Evolutionary conservation across 768 basidiomycete species (phyloP), one percentile per base, ranked within the genome.

Genomic region (Pisolithus orientalis): DNA sequence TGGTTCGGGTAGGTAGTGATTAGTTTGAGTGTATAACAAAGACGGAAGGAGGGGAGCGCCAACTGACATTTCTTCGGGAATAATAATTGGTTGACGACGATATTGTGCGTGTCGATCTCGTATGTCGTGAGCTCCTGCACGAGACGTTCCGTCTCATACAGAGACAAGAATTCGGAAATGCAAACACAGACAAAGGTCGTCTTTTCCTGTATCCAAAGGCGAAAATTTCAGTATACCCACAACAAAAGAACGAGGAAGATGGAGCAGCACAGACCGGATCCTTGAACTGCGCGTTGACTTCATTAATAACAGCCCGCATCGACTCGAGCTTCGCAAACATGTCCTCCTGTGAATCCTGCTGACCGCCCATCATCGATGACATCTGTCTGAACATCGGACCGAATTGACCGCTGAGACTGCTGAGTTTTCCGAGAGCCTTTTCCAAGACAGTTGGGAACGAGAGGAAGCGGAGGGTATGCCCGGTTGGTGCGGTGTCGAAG

Each of bases 201-300:
- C 73, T 94, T 95, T 72, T 99, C 95, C 91, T 44, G 10, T 94
- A 59, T 34, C 13, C 51, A 3, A 17, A 43, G 40, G 11, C 8
- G 25, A 32, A 4, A 21, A 16, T 38, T 52, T 44, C 44, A 29
- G 6, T 37, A 32, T 21, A 21, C 21, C 21, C 21, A 21, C 21
- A 21, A 21, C 21, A 21, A 21, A 21, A 21, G 21, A 21, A 21
- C 21, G 21, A 21, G 21, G 21, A 1, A 6, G 43, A 6, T 39
- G 13, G 5, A 49, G 37, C 9, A 9, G 21, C 39, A 77, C 88
- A 51, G 60, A 94, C 92, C 1, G 95, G 93, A 70, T 99, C 94
- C 70, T 97, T 97, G 80, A 99, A 98, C 63, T 99, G 96, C 1
- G 90, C 88, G 77, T 98, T 98, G 50, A 99, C 96, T 68, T 99